Evolutionary conservation across 495 filamentous ascomycete species (phyloP).

Genomic region (Sporormia fimetaria): DNA sequence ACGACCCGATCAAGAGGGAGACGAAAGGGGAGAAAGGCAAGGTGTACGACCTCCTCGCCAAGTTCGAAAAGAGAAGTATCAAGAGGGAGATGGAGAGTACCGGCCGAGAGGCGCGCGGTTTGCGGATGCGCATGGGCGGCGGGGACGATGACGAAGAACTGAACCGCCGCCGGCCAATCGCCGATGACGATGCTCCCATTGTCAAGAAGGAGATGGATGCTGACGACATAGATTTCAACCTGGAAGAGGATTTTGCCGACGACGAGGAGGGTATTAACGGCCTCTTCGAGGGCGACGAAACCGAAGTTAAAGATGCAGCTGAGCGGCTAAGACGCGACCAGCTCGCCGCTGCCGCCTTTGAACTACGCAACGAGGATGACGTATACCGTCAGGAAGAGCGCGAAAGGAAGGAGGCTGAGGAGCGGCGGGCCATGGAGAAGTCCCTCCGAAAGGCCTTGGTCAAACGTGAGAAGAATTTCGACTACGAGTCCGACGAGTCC

Average conservation of each 20-base stretch:
- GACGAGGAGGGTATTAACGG: slow-evolving; percentile 66
- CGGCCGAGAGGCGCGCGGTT: slow-evolving; percentile 1
- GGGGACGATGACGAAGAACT: slow-evolving; percentile 18
- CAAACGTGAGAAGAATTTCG: slow-evolving; percentile 72
- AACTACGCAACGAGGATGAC: slow-evolving; percentile 39
- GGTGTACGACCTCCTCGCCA: slow-evolving; percentile 61
- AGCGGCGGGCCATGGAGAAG: slow-evolving; percentile 56
- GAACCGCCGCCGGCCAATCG: slow-evolving; percentile 60
- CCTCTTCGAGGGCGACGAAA: slow-evolving; percentile 69
- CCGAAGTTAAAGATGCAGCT: slow-evolving; percentile 78
- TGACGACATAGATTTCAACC: slow-evolving; percentile 35
- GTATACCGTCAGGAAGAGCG: slow-evolving; percentile 68
- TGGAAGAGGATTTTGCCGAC: slow-evolving; percentile 51
- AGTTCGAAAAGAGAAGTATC: slow-evolving; percentile 6
- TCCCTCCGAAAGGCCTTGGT: slow-evolving; percentile 63
- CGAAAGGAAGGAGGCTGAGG: slow-evolving; percentile 62
- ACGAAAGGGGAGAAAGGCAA: no score
- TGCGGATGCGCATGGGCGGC: slow-evolving; percentile 18
- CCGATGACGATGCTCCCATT: slow-evolving; percentile 43
- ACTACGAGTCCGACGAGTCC: slow-evolving; percentile 60
- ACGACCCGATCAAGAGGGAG: slow-evolving; percentile 60
- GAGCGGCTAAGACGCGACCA: slow-evolving; percentile 79
- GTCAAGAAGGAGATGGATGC: slow-evolving; percentile 48
- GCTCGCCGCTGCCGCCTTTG: slow-evolving; percentile 74
- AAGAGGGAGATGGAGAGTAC: slow-evolving; percentile 13